These are phyloP conservation scores for Claviceps quebecensis DNA, from an alignment of 2,329 filamentous ascomycete species.

Conservation along the genomic window DNA sequence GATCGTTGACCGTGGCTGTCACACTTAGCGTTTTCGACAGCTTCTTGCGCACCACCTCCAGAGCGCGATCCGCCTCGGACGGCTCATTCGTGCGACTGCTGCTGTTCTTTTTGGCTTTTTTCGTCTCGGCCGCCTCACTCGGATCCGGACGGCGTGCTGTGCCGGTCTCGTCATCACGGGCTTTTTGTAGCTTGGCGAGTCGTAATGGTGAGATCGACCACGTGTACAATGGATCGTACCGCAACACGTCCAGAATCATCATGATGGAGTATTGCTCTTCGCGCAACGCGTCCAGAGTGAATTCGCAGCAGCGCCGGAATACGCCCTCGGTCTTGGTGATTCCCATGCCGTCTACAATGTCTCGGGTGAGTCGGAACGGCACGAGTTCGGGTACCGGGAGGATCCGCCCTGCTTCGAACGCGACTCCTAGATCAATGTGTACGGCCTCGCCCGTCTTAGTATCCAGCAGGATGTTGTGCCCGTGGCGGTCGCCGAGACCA, in stretches of 20 bases:
- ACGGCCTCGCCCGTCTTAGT: constrained; percentile 82
- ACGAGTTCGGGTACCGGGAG: constrained; percentile 90
- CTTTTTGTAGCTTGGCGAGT: constrained; percentile 50
- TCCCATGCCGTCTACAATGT: constrained; percentile 95
- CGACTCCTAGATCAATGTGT: constrained; percentile 92
- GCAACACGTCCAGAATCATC: constrained; percentile 92
- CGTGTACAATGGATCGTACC: constrained; percentile 94
- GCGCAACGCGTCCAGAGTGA: constrained; percentile 86
- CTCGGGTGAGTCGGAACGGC: constrained; percentile 84
- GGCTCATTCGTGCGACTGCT: constrained; percentile 35
- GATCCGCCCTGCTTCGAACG: constrained; percentile 93
- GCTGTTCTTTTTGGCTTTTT: constrained; percentile 22
- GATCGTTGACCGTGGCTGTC: constrained; percentile 85
- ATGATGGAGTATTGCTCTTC: constrained; percentile 95
- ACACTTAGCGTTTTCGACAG: constrained; percentile 87
- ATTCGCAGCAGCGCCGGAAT: constrained; percentile 95
- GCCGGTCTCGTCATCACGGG: constrained; percentile 32
- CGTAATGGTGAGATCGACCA: constrained; percentile 75
- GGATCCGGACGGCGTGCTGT: constrained; percentile 23
- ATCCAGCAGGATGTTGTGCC: constrained; percentile 92
- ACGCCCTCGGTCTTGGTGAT: constrained; percentile 90
- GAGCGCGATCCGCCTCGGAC: constrained; percentile 74
- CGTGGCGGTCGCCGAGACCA: constrained; percentile 85
- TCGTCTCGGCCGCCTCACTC: constrained; percentile 24
- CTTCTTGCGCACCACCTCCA: constrained; percentile 93